Base-by-base conservation (phyloP, 2,329 filamentous ascomycete genomes). In the Fusarium sp. region DNA sequence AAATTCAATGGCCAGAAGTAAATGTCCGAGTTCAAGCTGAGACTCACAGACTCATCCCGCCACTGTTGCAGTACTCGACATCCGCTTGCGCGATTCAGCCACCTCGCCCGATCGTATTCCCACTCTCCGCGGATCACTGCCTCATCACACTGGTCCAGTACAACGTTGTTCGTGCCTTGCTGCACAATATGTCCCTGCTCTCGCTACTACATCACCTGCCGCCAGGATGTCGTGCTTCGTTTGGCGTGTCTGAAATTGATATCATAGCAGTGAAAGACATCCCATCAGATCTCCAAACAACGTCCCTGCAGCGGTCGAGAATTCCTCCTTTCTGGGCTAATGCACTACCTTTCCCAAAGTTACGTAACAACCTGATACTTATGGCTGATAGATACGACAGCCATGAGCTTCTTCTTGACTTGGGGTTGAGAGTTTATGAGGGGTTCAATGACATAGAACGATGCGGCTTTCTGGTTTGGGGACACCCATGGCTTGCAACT, bases 381-480 rank as follows among this genome's bases (percentile, higher is more conserved):
- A 53, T 53, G 49, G 13, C 34, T 18, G 34, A 22, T 9, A 10
- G 1, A 22, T 53, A 53, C 13, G 34, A 53, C 13, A 53, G 49
- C 6, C 49, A 16, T 22, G 49, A 41, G 6, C 34, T 53, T 29
- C 34, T 53, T 11, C 34, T 53, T 8, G 49, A 53, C 6, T 11
- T 53, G 7, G 49, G 49, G 2, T 3, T 53, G n/a, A 40, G 34
- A 14, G 34, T 53, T n/a, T 53, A 53, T 3, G 34, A 53, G 22
- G 49, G 49, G 0, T 53, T 53, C 9, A 7, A 53, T 9, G 24
- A 41, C 18, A 41, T 6, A 16, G 49, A 53, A 29, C 22, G 24
- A 9, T 53, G 49, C 8, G 49, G 49, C n/a, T 53, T 53, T n/a
- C 49, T 53, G 9, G 49, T 53, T 4, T 53, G 49, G 34, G 49